Evolutionary conservation across 1,284 basidiomycete genomes (phyloP).

Genomic region (Ceratobasidium sp.): DNA sequence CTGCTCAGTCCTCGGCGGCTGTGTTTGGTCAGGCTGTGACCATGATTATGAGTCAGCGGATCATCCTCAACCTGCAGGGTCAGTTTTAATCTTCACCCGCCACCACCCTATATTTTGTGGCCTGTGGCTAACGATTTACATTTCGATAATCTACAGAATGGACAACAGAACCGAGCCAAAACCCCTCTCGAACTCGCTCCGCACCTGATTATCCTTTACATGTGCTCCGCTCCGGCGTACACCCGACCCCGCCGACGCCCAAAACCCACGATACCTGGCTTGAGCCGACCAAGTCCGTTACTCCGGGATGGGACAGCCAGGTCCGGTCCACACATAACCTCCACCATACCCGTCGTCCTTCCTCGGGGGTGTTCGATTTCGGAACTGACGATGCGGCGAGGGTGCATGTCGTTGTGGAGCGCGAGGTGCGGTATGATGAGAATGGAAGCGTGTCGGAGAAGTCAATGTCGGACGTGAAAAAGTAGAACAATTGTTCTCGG

Average conservation of each 20-base stretch:
- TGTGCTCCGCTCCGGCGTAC: conserved; percentile 10
- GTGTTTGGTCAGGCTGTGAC: conserved; percentile 44
- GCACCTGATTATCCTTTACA: conserved; percentile 22
- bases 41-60: conserved; percentile 45
- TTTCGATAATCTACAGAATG: conserved; percentile 27
- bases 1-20: conserved; percentile 39
- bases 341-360: conserved; percentile 8
- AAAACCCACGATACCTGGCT: conserved; percentile 28
- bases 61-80: conserved; percentile 44
- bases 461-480: conserved; percentile 20
- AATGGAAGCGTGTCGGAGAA: conserved; percentile 22
- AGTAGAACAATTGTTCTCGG: neutral
- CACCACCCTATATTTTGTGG: neutral
- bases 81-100: neutral
- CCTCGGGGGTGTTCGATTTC: conserved; percentile 13
- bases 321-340: neutral
- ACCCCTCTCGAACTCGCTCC: conserved; percentile 13
- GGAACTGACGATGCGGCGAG: neutral
- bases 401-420: conserved; percentile 32
- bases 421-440: conserved; percentile 33
- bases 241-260: neutral
- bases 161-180: conserved; percentile 35
- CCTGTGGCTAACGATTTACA: too few species aligned
- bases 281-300: conserved; percentile 1
- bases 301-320: neutral